Evolutionary conservation across 2,329 filamentous ascomycete species (phyloP).

Genomic region (Alternaria incomplexa): DNA sequence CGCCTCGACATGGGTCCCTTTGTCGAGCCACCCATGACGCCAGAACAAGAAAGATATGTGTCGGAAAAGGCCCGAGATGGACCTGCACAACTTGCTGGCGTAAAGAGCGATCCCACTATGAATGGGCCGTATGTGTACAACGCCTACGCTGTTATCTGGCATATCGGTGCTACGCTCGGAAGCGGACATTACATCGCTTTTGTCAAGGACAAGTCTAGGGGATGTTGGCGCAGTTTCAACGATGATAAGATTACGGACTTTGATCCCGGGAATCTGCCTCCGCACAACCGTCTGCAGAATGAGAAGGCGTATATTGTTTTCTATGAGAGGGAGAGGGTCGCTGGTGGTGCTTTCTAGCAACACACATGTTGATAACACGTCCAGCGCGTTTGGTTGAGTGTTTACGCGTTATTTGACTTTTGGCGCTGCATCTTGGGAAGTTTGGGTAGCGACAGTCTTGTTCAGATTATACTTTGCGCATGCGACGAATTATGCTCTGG

Average conservation of each 20-base stretch:
- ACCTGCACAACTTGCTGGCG: conserved; percentile 32
- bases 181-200: conserved; percentile 83
- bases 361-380: not conserved
- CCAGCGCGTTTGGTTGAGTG: too few relatives aligned
- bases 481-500: not conserved
- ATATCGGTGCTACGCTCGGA: conserved; percentile 70
- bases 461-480: not conserved
- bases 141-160: conserved; percentile 83
- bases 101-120: conserved; percentile 52
- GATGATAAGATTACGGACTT: conserved; percentile 62
- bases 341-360: conserved; percentile 35
- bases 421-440: not conserved
- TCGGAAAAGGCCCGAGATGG: conserved; percentile 32
- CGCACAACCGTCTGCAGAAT: conserved; percentile 62
- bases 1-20: conserved; percentile 69
- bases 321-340: conserved; percentile 57
- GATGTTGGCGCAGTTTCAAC: conserved; percentile 67
- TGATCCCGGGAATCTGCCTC: conserved; percentile 58
- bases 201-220: conserved; percentile 56
- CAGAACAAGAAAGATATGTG: conserved; percentile 48
- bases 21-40: conserved; percentile 58
- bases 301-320: conserved; percentile 71
- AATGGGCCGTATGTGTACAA: conserved; percentile 75
- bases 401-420: not conserved
- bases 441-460: not conserved